Conservation (phyloP, 2,329 filamentous ascomycete genomes). For the Curvularia sp. region DNA sequence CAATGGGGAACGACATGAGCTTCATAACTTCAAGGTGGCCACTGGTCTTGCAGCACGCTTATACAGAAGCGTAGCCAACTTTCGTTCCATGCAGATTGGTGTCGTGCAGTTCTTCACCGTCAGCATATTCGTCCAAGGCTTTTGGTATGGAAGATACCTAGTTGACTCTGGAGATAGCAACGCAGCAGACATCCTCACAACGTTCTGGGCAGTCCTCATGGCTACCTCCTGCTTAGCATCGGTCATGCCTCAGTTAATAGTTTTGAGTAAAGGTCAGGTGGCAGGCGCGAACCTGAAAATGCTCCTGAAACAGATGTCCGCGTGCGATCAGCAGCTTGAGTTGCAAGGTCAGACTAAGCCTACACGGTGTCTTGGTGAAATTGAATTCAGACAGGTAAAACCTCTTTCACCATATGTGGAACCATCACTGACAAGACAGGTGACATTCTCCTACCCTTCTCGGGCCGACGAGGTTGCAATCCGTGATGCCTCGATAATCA, state of each 20-base stretch:
- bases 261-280: conserved; percentile 79
- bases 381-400: conserved; percentile 73
- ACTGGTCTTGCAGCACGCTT: conserved; percentile 66
- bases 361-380: conserved; percentile 65
- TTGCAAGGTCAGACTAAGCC: conserved; percentile 33
- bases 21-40: conserved; percentile 67
- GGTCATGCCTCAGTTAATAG: conserved; percentile 77
- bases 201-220: conserved; percentile 82
- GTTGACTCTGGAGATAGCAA: conserved; percentile 65
- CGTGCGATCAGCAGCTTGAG: conserved; percentile 26
- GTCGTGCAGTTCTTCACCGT: conserved; percentile 77
- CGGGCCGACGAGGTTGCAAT: conserved; percentile 69
- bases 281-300: conserved; percentile 70
- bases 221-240: conserved; percentile 78
- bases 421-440: conserved; percentile 56
- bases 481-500: conserved; percentile 68
- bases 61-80: conserved; percentile 72
- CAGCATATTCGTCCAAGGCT: conserved; percentile 83
- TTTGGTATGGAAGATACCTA: conserved; percentile 83
- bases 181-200: conserved; percentile 76
- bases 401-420: neutral
- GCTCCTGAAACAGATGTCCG: conserved; percentile 51
- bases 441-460: conserved; percentile 83
- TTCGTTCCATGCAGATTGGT: conserved; percentile 75
- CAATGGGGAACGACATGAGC: conserved; percentile 76